Evolutionary conservation across 306 rosid genomes (phyloP).

Genomic region (Castanea mollissima): DNA sequence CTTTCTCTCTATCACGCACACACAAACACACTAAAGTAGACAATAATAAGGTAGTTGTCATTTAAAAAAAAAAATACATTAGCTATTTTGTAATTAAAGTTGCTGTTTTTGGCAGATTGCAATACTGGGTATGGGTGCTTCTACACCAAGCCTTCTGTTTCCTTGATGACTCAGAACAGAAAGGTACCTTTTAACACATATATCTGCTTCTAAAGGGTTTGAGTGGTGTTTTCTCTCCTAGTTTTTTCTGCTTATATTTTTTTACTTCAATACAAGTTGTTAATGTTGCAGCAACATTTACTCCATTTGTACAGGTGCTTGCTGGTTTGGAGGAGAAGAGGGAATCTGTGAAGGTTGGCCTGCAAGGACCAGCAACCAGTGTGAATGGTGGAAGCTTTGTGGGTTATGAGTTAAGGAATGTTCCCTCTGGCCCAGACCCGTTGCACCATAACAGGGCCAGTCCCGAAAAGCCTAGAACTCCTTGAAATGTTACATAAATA

Average conservation of each 20-base stretch:
- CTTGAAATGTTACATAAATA: slow-evolving; percentile 18
- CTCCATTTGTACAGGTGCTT: slow-evolving; percentile 34
- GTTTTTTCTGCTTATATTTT: not conserved
- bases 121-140: slow-evolving; percentile 30
- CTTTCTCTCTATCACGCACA: not conserved
- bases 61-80: not conserved
- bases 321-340: slow-evolving; percentile 30
- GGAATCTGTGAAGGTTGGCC: slow-evolving; percentile 14
- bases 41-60: not conserved
- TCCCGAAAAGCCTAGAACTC: slow-evolving; percentile 55
- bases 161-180: slow-evolving; percentile 32
- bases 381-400: slow-evolving; percentile 9
- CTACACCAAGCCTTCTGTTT: slow-evolving; percentile 21
- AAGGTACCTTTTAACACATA: slow-evolving; percentile 34
- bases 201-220: not conserved
- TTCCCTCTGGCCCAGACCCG: slow-evolving; percentile 75
- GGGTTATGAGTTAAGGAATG: slow-evolving; percentile 51
- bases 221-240: not conserved
- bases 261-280: no score
- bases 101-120: slow-evolving; percentile 37
- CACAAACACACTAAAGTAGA: not conserved
- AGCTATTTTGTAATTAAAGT: not conserved
- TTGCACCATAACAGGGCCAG: slow-evolving; percentile 57
- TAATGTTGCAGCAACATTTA: not conserved
- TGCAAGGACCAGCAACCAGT: slow-evolving; percentile 29